A percentile compares a stretch with the other conserved stretches of the same genome.
Conservation (phyloP, 768 basidiomycete genomes). For the Daedaleopsis sinensis region DNA sequence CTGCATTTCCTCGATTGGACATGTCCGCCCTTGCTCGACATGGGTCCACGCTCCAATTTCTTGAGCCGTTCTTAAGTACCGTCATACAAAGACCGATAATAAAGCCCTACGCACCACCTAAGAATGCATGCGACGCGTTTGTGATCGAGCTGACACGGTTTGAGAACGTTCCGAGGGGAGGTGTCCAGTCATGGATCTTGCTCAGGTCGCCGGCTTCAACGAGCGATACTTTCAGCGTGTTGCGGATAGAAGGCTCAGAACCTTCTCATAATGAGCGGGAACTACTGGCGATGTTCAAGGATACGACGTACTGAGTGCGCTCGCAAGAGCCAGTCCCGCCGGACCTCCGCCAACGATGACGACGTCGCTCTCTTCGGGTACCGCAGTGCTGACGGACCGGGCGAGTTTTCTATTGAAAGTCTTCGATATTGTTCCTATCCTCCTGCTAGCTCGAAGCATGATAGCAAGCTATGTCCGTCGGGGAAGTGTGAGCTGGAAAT, state of each 20-base stretch:
- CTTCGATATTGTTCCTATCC: background rate
- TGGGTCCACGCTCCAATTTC: constrained; percentile 86
- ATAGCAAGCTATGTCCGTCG: too few species aligned
- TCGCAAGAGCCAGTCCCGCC: constrained; percentile 86
- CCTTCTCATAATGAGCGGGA: background rate
- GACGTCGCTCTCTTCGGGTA: constrained; percentile 73
- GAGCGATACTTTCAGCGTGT: constrained; percentile 65
- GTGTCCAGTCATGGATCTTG: constrained; percentile 69
- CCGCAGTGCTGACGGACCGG: too few species aligned
- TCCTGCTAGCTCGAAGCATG: background rate
- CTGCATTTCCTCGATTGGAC: constrained; percentile 84
- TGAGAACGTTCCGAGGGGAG: constrained; percentile 65
- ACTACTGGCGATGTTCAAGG: background rate
- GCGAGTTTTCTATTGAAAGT: too few species aligned
- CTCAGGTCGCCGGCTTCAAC: constrained; percentile 83
- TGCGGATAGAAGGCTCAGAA: constrained; percentile 33
- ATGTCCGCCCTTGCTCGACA: constrained; percentile 69
- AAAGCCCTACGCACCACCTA: constrained; percentile 51
- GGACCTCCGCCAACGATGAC: constrained; percentile 96
- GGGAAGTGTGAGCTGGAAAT: too few species aligned
- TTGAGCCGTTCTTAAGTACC: constrained; percentile 38
- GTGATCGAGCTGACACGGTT: constrained; percentile 92
- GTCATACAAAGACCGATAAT: constrained; percentile 4
- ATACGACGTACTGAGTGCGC: constrained; percentile 71
- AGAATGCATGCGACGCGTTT: constrained; percentile 66